A percentile compares a stretch with the other conserved stretches of the same genome.
These are phyloP conservation scores for Eragrostis nindensis DNA, from an alignment of 176 grass and related monocot species.

Conservation along the genomic window DNA sequence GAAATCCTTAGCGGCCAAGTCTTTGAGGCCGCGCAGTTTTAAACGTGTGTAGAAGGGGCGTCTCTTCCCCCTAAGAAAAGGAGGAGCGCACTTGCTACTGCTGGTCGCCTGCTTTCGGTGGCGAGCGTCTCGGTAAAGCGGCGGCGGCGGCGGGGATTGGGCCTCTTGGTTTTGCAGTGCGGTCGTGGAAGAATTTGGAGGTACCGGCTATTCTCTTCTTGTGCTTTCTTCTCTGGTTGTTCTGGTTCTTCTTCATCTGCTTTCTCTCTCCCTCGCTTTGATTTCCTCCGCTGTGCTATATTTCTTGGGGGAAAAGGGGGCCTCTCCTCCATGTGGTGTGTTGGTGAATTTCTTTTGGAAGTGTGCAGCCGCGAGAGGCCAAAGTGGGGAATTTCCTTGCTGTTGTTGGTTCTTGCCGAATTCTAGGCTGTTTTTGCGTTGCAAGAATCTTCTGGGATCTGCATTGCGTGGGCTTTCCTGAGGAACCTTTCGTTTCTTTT, in stretches of 20 bases:
- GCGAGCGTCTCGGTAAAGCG: conserved; percentile 56
- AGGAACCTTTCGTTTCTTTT: not conserved
- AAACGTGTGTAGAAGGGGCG: not conserved
- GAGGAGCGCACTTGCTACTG: conserved; percentile 24
- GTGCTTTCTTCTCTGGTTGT: not conserved
- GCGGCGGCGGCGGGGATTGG: not conserved
- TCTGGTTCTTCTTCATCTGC: not conserved
- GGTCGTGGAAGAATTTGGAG: conserved; percentile 18
- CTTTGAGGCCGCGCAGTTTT: conserved; percentile 26
- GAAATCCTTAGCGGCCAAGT: conserved; percentile 58
- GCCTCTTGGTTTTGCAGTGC: not conserved
- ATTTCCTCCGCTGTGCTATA: not conserved
- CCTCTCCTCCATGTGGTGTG: not conserved
- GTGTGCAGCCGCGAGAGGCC: not conserved
- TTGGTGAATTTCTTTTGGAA: conserved; percentile 14
- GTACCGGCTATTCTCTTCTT: conserved; percentile 29
- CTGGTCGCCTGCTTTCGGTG: conserved; percentile 46
- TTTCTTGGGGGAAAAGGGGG: not conserved
- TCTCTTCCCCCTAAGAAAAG: conserved; percentile 22
- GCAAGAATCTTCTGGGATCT: conserved; percentile 38
- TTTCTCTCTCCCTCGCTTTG: not conserved
- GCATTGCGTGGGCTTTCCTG: conserved; percentile 41
- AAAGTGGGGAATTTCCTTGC: not conserved
- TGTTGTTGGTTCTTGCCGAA: conserved; percentile 16
- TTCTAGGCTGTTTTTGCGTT: conserved; percentile 26